Base-by-base conservation (phyloP, 306 rosid genomes). In the Prunus fruticosa region DNA sequence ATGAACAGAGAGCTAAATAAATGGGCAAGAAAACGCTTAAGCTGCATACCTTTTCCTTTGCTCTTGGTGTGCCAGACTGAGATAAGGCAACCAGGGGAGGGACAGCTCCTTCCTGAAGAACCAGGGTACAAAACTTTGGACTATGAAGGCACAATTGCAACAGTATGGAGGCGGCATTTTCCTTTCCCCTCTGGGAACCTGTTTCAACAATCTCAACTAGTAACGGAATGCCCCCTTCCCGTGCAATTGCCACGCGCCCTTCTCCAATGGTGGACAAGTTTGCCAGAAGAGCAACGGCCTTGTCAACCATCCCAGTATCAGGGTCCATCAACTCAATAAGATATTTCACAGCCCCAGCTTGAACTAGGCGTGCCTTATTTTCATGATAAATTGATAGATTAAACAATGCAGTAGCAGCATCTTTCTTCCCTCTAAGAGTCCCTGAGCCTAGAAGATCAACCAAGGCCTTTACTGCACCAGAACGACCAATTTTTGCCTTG, bases 91-190 rank as follows among this genome's bases (percentile, higher is more conserved):
- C 98, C 47, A 95, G 79, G 27, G 98, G 96, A n/a, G 98, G 98
- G 23, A 95, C 97, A 8, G 97, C 97, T 74, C 98, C 98, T 92
- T 95, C 98, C 86, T 90, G 97, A 54, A 95, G 89, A 87, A 95
- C 86, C 78, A 95, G 53, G 50, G 87, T 92, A 78, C 98, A 95
- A 79, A 89, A 87, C 84, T 89, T 90, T 34, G 83, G 75, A 82
- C 87, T 90, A 62, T 92, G 91, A 84, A 95, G 96, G 80, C 98
- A 90, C 22, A 95, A 79, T 75, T 95, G 98, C 86, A 92, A 83
- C 78, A 95, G 78, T 80, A 88, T 52, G 51, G 97, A 88, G 69
- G 97, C 96, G 63, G 96, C 90, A 76, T 95, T 95, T 87, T 95
- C 98, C 84, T 90, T 95, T 73, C 98, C 97, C 80, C 97, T 90